Percentiles rank a stretch among this genome's conserved stretches.
Conservation (phyloP, 2,329 filamentous ascomycete species). For the Hymenoscyphus fraxineus region DNA sequence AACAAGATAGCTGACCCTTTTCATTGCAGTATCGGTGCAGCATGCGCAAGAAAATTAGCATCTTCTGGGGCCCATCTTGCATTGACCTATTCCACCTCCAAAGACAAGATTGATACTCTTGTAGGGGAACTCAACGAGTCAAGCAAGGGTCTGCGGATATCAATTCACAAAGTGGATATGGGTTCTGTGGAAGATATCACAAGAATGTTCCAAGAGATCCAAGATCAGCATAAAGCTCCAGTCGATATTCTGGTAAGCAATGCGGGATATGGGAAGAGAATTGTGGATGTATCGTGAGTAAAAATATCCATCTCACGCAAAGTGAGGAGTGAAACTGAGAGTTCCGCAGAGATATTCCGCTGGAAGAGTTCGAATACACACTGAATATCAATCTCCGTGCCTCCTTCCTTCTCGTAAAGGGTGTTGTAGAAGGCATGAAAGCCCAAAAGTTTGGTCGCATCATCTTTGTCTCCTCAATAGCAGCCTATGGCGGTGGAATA, state of each 20-base stretch:
- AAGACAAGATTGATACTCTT: neutral
- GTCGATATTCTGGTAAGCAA: constrained; percentile 62
- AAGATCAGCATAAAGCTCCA: constrained; percentile 48
- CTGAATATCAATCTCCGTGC: constrained; percentile 28
- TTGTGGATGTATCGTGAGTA: constrained; percentile 30
- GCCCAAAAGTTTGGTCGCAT: constrained; percentile 37
- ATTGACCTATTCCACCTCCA: neutral
- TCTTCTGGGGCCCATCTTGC: neutral
- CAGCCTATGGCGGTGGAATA: constrained; percentile 16
- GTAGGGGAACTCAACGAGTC: neutral
- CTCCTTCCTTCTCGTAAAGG: constrained; percentile 29
- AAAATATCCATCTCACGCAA: too few species aligned
- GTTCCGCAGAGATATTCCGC: neutral
- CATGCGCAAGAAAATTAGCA: neutral
- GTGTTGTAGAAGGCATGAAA: constrained; percentile 35
- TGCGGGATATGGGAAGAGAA: constrained; percentile 62
- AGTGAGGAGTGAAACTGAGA: too few species aligned
- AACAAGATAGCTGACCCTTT: neutral
- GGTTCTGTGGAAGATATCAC: constrained; percentile 50
- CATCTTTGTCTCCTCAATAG: constrained; percentile 28
- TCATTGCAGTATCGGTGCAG: neutral
- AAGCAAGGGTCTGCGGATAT: constrained; percentile 39
- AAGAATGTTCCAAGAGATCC: constrained; percentile 52
- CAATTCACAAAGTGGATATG: constrained; percentile 56
- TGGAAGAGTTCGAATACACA: constrained; percentile 23